Conservation (phyloP, 768 basidiomycete genomes). For the Auriscalpium orientale region DNA sequence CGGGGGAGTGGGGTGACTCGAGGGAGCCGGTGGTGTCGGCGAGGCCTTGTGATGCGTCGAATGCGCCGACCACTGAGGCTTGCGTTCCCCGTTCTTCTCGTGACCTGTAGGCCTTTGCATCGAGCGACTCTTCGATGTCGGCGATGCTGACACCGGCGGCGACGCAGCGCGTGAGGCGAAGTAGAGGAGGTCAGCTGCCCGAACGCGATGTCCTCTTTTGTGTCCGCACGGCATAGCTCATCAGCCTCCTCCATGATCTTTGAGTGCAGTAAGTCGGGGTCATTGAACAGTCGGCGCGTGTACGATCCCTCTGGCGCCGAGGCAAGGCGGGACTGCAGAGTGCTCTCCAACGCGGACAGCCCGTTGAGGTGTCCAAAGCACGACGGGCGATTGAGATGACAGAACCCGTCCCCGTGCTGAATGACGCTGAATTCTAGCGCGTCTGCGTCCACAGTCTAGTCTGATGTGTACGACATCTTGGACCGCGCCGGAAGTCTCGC, state of each 20-base stretch:
- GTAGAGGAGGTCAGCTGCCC: conserved; percentile 92
- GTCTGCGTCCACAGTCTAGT: conserved; percentile 88
- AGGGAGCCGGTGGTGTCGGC: conserved; percentile 11
- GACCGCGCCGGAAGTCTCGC: conserved; percentile 90
- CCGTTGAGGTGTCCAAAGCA: conserved; percentile 88
- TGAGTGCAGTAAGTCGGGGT: conserved; percentile 75
- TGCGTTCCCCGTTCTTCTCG: conserved; percentile 83
- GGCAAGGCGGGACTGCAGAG: conserved; percentile 60
- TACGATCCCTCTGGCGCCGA: conserved; percentile 89
- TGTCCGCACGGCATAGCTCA: conserved; percentile 81
- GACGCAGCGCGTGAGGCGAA: conserved; percentile 85
- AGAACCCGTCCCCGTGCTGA: conserved; percentile 89
- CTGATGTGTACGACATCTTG: conserved; percentile 81
- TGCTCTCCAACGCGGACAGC: conserved; percentile 71
- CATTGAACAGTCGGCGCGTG: conserved; percentile 79
- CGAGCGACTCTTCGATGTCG: conserved; percentile 79
- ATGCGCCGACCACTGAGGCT: conserved; percentile 57
- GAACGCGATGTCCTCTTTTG: conserved; percentile 79
- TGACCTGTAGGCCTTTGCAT: conserved; percentile 80
- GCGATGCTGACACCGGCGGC: conserved; percentile 72
- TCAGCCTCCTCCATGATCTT: conserved; percentile 99
- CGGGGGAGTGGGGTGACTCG: conserved; percentile 15
- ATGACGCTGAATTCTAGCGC: conserved; percentile 88
- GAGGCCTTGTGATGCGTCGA: conserved; percentile 13
- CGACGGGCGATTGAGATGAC: conserved; percentile 78